Base-by-base conservation (phyloP, 192 early-diverging fungal species). In the Paraglomus brasilianum region DNA sequence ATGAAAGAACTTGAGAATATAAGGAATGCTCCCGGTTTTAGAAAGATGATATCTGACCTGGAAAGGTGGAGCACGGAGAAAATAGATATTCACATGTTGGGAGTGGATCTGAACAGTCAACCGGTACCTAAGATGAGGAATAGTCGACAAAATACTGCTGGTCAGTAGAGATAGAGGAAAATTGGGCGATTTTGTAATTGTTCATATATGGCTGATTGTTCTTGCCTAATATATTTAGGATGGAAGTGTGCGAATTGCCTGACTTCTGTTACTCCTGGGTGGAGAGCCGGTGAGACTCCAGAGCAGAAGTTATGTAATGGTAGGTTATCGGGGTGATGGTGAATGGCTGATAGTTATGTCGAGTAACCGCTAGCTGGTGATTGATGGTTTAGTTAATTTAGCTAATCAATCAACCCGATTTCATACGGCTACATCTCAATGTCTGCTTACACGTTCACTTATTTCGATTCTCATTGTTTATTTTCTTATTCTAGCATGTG, bases 291-390 rank as follows among this genome's bases (percentile, higher is more conserved):
- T 17, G 71, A 67, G 45, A 67, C 71, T 21, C 64, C 71, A 9
- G 71, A 72, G 14, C 52, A 72, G 51, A 72, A 68, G 42, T 52
- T 72, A 22, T 72, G 71, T 56, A 72, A 68, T n/a, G 65, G 71
- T 72, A 57, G 9, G 24, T 65, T 52, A 30, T 30, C 30, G 30
- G 30, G 30, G 30, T 30, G 30, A 30, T 30, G 30, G 30, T 30
- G 30, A 30, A 30, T 3, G 30, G 30, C 3, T 3, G 30, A 30
- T 30, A 30, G 30, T 30, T 2, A 30, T n/a, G n/a, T n/a, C n/a
- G 30, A 30, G 30, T 30, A n/a, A n/a, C n/a, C n/a, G n/a, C n/a
- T n/a, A n/a, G n/a, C n/a, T n/a, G n/a, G n/a, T n/a, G n/a, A 2
- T 30, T 30, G 1, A 30, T 30, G 30, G 30, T 30, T 30, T 30